phyloP scores from a whole-genome alignment of 2,329 filamentous ascomycete genomes.

The Fusarium sp. region DNA sequence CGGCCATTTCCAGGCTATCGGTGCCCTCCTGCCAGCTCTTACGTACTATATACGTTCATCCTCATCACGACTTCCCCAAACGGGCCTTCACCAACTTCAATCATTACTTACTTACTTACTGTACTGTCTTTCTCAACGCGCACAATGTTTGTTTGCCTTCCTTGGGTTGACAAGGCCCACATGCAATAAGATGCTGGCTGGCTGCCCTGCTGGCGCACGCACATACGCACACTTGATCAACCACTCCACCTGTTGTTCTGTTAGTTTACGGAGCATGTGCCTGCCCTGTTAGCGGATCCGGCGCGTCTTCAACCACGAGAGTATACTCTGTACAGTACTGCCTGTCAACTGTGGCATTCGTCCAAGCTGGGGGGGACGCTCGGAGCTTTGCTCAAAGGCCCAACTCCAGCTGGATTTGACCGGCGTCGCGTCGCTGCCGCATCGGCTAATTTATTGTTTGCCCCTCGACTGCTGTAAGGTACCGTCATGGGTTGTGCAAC shows the following conservation, averaged over 20 bases:
- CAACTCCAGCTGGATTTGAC: slow-evolving; percentile 28
- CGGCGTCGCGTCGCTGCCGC: slow-evolving; percentile 24
- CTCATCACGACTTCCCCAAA: not conserved
- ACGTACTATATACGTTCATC: slow-evolving; percentile 28
- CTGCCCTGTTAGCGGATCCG: slow-evolving; percentile 17
- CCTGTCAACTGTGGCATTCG: not conserved
- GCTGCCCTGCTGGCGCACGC: slow-evolving; percentile 2
- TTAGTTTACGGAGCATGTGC: not conserved
- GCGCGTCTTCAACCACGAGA: slow-evolving; percentile 15
- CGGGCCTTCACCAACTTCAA: slow-evolving; percentile 30
- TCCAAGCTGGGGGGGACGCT: slow-evolving; percentile 1
- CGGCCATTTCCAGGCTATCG: slow-evolving; percentile 22
- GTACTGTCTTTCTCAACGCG: slow-evolving; percentile 5
- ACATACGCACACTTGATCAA: slow-evolving; percentile 24
- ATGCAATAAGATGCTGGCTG: not conserved
- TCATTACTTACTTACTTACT: not conserved
- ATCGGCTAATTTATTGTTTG: slow-evolving; percentile 26
- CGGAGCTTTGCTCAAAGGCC: not conserved
- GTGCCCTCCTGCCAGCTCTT: slow-evolving; percentile 25
- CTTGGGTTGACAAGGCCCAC: slow-evolving; percentile 19
- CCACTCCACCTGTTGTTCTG: slow-evolving; percentile 16
- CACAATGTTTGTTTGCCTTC: slow-evolving; percentile 20
- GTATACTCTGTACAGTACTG: not conserved
- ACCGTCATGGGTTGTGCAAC: slow-evolving; percentile 25
- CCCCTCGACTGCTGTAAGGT: slow-evolving; percentile 39